These are phyloP conservation scores for Verticillium nonalfalfae DNA, from an alignment of 2,329 filamentous ascomycete species.

Conservation along the genomic window DNA sequence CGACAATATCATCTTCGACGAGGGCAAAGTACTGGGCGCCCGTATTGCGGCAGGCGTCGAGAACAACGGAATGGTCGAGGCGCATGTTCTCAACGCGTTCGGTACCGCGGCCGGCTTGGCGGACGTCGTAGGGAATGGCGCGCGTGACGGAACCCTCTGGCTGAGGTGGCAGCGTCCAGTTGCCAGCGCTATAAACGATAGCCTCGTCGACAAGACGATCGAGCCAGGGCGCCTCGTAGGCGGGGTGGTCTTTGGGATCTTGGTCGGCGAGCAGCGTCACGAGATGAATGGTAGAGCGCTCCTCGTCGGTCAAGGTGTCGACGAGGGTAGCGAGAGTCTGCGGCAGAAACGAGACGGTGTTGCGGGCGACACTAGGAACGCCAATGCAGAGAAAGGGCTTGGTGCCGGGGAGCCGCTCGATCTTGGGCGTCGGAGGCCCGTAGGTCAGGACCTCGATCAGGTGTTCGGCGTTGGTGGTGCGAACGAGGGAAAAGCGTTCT, in stretches of 20 bases:
- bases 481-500: constrained; percentile 17
- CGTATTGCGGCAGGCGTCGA: constrained; percentile 21
- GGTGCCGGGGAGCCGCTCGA: neutral
- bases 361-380: constrained; percentile 26
- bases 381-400: constrained; percentile 20
- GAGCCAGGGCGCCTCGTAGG: constrained; percentile 24
- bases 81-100: constrained; percentile 24
- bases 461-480: constrained; percentile 18
- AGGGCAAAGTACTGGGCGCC: constrained; percentile 26
- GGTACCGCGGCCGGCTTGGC: constrained; percentile 15
- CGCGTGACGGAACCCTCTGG: neutral
- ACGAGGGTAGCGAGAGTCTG: constrained; percentile 23
- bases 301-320: constrained; percentile 20
- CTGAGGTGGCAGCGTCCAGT: neutral
- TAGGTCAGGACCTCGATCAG: constrained; percentile 6
- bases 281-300: constrained; percentile 23
- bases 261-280: constrained; percentile 27
- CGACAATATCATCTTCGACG: constrained; percentile 29
- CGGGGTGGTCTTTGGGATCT: constrained; percentile 20
- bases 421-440: neutral
- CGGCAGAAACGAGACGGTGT: constrained; percentile 18
- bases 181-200: constrained; percentile 18
- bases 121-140: constrained; percentile 15
- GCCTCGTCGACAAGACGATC: constrained; percentile 24
- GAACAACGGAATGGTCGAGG: constrained; percentile 23